Base-by-base conservation (phyloP, 805 yeast species). In the Saccharomycopsis sp. region DNA sequence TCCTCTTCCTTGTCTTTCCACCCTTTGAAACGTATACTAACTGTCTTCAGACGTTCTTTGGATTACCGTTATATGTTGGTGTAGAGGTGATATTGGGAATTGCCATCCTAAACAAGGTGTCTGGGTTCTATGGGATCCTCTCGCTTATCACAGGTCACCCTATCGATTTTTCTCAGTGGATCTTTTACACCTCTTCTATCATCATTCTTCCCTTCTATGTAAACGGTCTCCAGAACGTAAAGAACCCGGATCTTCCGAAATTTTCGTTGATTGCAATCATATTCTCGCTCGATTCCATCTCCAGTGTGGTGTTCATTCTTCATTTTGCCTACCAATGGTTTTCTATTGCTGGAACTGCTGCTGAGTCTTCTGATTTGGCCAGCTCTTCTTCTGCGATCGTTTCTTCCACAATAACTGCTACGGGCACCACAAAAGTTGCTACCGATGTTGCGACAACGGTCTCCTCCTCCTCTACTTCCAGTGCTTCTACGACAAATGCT, bases 71-170 rank as follows among this genome's bases (percentile, higher is more conserved):
- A 24, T 89, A 87, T 67, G 77, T 87, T 23, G 98, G 97, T 14
- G 96, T 91, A 23, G 98, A 93, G 70, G 70, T 89, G 1, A 81
- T 87, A 20, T 76, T 91, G 3, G 86, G 89, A 0, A 76, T 88
- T 42, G 87, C 92, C 15, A 79, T 91, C 42, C 77, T 92, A 63
- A 93, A 93, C 74, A 92, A 92, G 69, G 89, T 92, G 64, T 84
- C 96, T 59, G 97, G 98, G 8, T 76, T 84, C 20, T 93, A 86
- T 70, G 99, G 97, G 29, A 75, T 93, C 41, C 74, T 91, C 22
- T 91, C 97, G 0, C 70, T 93, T 24, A 80, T 93, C 67, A 92
- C 97, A 0, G 94, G 97, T 1, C 97, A 92, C 68, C 94, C 94
- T 1, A 77, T 92, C 57, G 85, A 84, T 60, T 80, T 85, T 61